Evolutionary conservation across 495 filamentous ascomycete genomes (phyloP).

Genomic region (Hyaloscypha bicolor): DNA sequence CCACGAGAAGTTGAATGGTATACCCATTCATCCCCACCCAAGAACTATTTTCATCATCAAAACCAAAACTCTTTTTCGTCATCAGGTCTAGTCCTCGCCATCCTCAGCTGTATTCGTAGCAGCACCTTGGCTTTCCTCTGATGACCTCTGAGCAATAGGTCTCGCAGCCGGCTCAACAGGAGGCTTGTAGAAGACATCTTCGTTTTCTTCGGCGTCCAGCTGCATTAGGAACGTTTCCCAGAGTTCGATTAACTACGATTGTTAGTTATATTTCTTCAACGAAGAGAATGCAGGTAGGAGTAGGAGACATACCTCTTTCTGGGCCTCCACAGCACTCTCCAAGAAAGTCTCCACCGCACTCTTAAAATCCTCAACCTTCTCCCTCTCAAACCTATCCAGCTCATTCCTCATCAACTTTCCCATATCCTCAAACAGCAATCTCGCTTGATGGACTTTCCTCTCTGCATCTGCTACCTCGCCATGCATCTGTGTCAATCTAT

Average conservation of each 20-base stretch:
- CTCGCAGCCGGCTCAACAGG: constrained; percentile 43
- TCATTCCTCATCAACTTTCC: constrained; percentile 88
- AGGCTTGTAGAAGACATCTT: constrained; percentile 72
- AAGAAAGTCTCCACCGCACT: constrained; percentile 96
- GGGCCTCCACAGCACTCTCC: constrained; percentile 93
- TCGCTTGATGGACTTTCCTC: constrained; percentile 86
- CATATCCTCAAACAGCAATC: constrained; percentile 96
- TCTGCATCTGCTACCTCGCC: constrained; percentile 94
- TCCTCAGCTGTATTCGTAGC: constrained; percentile 41
- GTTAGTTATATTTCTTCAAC: too few species aligned
- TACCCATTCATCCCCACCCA: constrained; percentile 1
- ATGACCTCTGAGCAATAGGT: constrained; percentile 3
- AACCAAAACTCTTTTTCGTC: not conserved
- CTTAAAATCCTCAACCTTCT: constrained; percentile 99
- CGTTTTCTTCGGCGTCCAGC: constrained; percentile 90
- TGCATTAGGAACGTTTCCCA: constrained; percentile 99
- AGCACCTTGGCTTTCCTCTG: constrained; percentile 31
- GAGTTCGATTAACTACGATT: constrained; percentile 83
- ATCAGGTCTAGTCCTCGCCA: constrained; percentile 36
- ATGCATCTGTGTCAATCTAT: constrained; percentile 84
- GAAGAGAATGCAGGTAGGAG: too few species aligned
- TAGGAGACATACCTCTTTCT: constrained; percentile 80
- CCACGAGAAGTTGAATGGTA: constrained; percentile 15
- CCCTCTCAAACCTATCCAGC: constrained; percentile 90
- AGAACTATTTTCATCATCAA: too few species aligned